Evolutionary conservation across 1,284 basidiomycete species (phyloP).

Genomic region (Pseudozyma hubeiensis): DNA sequence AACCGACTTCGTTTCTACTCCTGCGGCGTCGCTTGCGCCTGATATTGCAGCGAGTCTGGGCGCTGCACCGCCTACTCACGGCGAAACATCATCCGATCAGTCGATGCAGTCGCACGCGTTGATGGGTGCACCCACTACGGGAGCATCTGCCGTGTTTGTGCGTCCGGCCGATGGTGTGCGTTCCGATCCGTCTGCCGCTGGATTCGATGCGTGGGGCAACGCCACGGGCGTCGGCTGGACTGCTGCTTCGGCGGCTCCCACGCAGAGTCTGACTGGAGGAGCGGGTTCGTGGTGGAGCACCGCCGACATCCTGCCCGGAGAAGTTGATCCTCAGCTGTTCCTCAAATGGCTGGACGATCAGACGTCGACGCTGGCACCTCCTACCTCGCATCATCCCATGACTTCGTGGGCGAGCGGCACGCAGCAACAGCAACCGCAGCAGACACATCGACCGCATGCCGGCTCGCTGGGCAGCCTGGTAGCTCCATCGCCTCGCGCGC

Average conservation of each 20-base stretch:
- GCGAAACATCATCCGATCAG: neutral
- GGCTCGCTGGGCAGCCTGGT: conserved; percentile 15
- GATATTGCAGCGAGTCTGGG: neutral
- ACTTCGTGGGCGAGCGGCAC: conserved; percentile 36
- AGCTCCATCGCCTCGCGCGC: conserved; percentile 1
- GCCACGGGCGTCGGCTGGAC: conserved; percentile 11
- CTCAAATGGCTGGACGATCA: conserved; percentile 52
- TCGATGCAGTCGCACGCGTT: neutral
- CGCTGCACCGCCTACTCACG: conserved; percentile 1
- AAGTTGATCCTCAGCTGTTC: conserved; percentile 51
- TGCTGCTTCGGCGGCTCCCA: conserved; percentile 1
- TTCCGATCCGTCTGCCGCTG: neutral
- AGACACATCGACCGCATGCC: conserved; percentile 11
- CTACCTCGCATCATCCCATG: conserved; percentile 40
- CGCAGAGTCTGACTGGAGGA: conserved; percentile 22
- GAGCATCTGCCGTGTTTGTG: conserved; percentile 3
- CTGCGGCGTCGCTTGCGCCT: neutral
- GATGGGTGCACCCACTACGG: conserved; percentile 7
- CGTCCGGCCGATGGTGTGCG: conserved; percentile 1
- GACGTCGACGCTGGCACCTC: conserved; percentile 39
- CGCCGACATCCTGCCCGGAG: conserved; percentile 41
- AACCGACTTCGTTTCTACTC: neutral
- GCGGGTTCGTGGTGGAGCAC: conserved; percentile 51
- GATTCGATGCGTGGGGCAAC: conserved; percentile 4
- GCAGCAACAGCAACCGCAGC: conserved; percentile 1